A percentile compares a stretch with the other conserved stretches of the same genome.
Evolutionary conservation across 2,329 filamentous ascomycete species (phyloP).

Genomic region (Pseudogymnoascus sp.): DNA sequence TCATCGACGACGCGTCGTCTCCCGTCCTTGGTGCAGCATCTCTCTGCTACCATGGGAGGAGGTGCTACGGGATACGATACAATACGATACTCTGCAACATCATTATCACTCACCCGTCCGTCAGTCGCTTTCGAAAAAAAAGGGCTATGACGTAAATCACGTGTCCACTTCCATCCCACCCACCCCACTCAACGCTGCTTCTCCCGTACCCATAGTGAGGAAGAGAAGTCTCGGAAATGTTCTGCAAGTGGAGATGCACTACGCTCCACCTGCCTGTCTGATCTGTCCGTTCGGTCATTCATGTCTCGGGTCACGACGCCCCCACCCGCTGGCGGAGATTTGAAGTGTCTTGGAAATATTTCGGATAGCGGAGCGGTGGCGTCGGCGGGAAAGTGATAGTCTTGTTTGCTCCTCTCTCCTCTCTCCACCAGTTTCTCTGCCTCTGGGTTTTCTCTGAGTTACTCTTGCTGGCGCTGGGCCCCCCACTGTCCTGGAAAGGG

Average conservation of each 20-base stretch:
- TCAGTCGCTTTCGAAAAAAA: neutral
- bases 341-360: neutral
- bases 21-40: neutral
- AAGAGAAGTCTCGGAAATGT: neutral
- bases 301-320: neutral
- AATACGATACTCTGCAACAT: too few species aligned
- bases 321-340: neutral
- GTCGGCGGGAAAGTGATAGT: too few species aligned
- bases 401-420: too few species aligned
- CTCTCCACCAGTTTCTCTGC: too few species aligned
- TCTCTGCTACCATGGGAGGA: neutral
- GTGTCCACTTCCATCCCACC: neutral
- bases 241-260: neutral
- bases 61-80: too few species aligned
- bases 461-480: too few species aligned
- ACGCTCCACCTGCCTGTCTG: neutral
- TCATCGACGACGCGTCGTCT: neutral
- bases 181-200: neutral
- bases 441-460: too few species aligned
- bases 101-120: neutral
- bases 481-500: neutral
- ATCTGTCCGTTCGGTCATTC: neutral
- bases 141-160: neutral
- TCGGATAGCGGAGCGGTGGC: too few species aligned
- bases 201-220: neutral